Base-by-base conservation (phyloP, 208 protist species). In the Novymonas esmeraldas region DNA sequence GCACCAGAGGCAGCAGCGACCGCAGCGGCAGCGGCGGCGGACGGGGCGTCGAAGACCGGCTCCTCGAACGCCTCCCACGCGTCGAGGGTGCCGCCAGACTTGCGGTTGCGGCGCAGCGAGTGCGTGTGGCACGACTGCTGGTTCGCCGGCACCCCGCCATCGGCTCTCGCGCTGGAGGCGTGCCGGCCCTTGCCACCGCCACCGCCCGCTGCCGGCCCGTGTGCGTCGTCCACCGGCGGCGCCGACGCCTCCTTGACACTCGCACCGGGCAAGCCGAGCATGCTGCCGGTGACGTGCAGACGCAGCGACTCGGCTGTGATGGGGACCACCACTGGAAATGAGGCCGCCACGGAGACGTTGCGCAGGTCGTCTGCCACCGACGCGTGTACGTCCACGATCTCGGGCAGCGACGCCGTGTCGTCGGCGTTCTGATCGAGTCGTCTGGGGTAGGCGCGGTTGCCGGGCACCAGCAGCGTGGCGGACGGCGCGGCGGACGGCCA, bases 301-400 rank as follows among this genome's bases (percentile, higher is more conserved):
- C 58, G 58, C 45, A 77, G 58, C 29, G 64, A 71, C 48, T 64
- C 71, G 14, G 57, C 57, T 34, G 71, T 77, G 22, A 77, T 42
- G 5, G 71, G 71, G 14, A 68, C 57, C 14, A 71, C 38, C 7
- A 71, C 24, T 7, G 70, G 48, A n/a, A 66, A 38, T 2, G 61
- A 63, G 36, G 46, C 59, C 18, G 61, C 7, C 34, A 24, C 22
- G 18, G 59, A 26, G 24, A 38, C 46, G 26, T 51, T 42, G 6
- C 42, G 50, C 39, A 72, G 66, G 26, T 62, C 57, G 46, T 20
- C 39, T 9, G 57, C 41, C 18, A 49, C 36, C 9, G 57, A 26
- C 0, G 20, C 11, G 5, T 18, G 24, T 1, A 22, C 26, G 16
- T 51, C 45, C 24, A 56, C 6, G 10, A 56, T n/a, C 36, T 72